Evolutionary conservation across 129 eudicot genomes (phyloP), one percentile per base, ranked within the genome.

Genomic region (Artemisia argyi): DNA sequence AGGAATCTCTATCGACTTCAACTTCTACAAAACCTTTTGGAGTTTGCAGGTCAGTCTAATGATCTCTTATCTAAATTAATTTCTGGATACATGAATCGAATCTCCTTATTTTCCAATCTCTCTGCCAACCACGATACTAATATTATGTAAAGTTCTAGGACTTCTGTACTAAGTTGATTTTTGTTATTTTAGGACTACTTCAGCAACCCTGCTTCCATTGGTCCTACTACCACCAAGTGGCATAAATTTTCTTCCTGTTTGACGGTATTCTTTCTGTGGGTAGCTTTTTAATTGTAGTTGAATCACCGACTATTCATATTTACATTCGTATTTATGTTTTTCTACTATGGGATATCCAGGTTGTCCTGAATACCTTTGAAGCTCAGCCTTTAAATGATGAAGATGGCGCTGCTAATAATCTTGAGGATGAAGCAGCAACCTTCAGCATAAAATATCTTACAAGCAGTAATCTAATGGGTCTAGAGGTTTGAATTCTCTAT

Each of bases 11-110:
- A 90, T 94, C 53, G 98, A 94, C 88, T 87, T 94, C 85, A 94
- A 90, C 84, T 94, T 94, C 42, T 94, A 94, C 81, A 94, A 88
- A 79, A 94, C 97, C 73, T 88, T 94, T 83, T 94, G 98, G 98
- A 90, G 96, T 75, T 84, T 94, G 77, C 98, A 94, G 97, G 98
- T 94, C 54, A 61, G 85, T 67, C 11, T 20, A 50, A 24, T 64
- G 19, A 50, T 48, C 18, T 28, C 53, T 18, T 47, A 17, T 13
- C 60, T 35, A 26, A 47, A 35, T 49, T 39, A 52, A 19, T 42
- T 52, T 24, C 5, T 60, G 14, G 57, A 28, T n/a, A 56, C 62
- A 60, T 9, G 58, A 26, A 3, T 28, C 19, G 1, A 42, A 74
- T 48, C 42, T 74, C 46, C 4, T 39, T 39, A 39, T 39, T 39